A percentile compares a stretch with the other conserved stretches of the same genome.
These are phyloP conservation scores for Metschnikowia cerradonensis DNA, from an alignment of 805 yeast genomes.

Conservation along the genomic window DNA sequence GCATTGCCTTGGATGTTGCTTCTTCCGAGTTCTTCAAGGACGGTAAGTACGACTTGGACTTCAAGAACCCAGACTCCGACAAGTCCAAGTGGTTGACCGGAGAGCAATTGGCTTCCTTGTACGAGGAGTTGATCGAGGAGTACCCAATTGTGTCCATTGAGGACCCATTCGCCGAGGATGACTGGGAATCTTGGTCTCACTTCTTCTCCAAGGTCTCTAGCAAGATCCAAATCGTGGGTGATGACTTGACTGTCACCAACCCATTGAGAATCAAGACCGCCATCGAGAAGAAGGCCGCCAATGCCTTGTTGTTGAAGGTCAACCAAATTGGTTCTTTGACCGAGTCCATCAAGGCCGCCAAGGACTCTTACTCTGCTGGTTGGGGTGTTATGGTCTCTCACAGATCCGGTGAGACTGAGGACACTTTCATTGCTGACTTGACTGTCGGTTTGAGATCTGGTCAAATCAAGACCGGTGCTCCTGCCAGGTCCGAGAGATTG, in stretches of 20 bases:
- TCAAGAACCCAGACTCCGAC: constrained; percentile 95
- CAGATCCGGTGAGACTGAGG: constrained; percentile 99
- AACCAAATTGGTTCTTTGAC: constrained; percentile 97
- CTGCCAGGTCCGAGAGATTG: constrained; percentile 99
- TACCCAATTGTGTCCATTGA: constrained; percentile 98
- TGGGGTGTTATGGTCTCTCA: constrained; percentile 99
- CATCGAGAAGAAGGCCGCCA: constrained; percentile 92
- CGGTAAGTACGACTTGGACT: constrained; percentile 96
- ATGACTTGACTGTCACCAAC: constrained; percentile 98
- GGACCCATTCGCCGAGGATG: constrained; percentile 99
- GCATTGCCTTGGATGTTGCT: constrained; percentile 94
- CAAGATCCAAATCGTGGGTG: constrained; percentile 88
- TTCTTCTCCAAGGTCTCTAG: constrained; percentile 67
- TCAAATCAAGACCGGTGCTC: constrained; percentile 99
- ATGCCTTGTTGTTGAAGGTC: constrained; percentile 93
- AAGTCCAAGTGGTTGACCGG: constrained; percentile 87
- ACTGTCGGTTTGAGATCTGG: constrained; percentile 97
- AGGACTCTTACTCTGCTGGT: constrained; percentile 89
- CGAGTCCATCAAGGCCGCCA: constrained; percentile 96
- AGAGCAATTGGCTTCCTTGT: constrained; percentile 78
- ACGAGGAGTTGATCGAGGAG: constrained; percentile 72
- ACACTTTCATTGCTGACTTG: constrained; percentile 95
- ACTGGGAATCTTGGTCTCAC: constrained; percentile 97
- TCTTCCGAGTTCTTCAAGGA: constrained; percentile 97
- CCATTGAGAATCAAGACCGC: constrained; percentile 91